phyloP scores from a whole-genome alignment of 306 rosid species.

The Quercus cerris region DNA sequence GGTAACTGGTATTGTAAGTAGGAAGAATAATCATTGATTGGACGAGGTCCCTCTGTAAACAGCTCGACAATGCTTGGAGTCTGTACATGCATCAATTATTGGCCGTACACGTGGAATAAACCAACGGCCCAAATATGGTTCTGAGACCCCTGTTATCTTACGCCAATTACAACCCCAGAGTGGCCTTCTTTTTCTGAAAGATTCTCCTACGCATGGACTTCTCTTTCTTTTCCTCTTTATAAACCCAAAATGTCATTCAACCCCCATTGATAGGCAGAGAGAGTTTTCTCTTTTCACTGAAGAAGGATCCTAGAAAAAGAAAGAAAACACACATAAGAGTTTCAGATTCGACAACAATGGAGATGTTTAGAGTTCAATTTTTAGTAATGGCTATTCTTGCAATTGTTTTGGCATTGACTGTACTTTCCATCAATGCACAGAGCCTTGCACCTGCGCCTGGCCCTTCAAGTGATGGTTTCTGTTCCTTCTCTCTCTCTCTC shows the following conservation, averaged over 20 bases:
- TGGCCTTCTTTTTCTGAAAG: conserved; percentile 26
- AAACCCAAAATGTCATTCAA: neutral
- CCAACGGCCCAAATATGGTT: conserved; percentile 18
- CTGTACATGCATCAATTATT: conserved; percentile 33
- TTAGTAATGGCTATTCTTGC: conserved; percentile 33
- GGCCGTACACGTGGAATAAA: conserved; percentile 34
- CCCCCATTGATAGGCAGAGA: neutral
- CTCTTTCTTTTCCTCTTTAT: neutral
- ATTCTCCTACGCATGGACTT: conserved; percentile 21
- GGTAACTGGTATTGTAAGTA: neutral
- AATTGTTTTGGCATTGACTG: conserved; percentile 33
- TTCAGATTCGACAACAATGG: conserved; percentile 31
- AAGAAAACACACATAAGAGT: neutral
- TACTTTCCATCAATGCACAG: conserved; percentile 54
- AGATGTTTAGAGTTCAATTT: conserved; percentile 42
- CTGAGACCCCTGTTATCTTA: neutral
- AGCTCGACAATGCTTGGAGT: conserved; percentile 30
- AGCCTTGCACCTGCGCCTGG: conserved; percentile 61
- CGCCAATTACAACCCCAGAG: conserved; percentile 32
- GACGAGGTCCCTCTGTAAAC: conserved; percentile 29
- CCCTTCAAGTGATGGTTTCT: conserved; percentile 64
- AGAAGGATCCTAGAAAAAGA: neutral
- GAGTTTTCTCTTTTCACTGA: neutral
- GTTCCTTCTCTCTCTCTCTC: neutral
- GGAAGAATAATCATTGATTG: conserved; percentile 12